Evolutionary conservation across 805 yeast genomes (phyloP), one percentile per base, ranked within the genome.

Genomic region (Candida ipomoeae): DNA sequence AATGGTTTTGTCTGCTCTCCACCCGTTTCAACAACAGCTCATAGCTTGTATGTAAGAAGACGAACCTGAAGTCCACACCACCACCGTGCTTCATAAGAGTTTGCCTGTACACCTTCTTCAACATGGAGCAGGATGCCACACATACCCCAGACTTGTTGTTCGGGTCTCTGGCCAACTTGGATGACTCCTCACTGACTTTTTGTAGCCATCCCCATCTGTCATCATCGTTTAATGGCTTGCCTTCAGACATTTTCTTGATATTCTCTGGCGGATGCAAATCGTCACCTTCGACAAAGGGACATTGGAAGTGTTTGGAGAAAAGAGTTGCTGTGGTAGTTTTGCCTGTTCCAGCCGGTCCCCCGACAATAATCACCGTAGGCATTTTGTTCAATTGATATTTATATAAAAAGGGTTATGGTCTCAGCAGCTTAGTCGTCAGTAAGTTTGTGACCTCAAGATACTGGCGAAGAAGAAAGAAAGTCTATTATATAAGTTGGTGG

Each of bases 341-440:
- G 0, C 99, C 99, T 1, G 96, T 87, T 7, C 98, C 98, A 0
- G 97, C 91, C 0, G 98, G 96, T 0, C 99, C 99, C 11, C 96
- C 97, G 7, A 92, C 82, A 2, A 90, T 82, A 31, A 81, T 66
- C 1, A 82, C 80, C 0, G 63, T 50, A 14, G 62, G 51, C 58
- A 50, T 53, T 20, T 29, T 21, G 20, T 8, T 23, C 10, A 23
- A 23, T 8, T 20, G 35, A 14, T 33, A 3, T 34, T 14, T 6
- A 17, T 43, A n/a, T 40, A 26, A 5, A 8, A 26, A 26, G 29
- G 5, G 29, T 8, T 26, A 26, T 26, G 11, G 8, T 26, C 13
- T 26, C 29, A 26, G 29, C 11, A 26, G 29, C 11, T 26, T 26
- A 26, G 5, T 8, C 5, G 29, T 10, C 5, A 26, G 5, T 26